Evolutionary conservation across 2,329 filamentous ascomycete species (phyloP).

Genomic region (Aspergillus caelatus): DNA sequence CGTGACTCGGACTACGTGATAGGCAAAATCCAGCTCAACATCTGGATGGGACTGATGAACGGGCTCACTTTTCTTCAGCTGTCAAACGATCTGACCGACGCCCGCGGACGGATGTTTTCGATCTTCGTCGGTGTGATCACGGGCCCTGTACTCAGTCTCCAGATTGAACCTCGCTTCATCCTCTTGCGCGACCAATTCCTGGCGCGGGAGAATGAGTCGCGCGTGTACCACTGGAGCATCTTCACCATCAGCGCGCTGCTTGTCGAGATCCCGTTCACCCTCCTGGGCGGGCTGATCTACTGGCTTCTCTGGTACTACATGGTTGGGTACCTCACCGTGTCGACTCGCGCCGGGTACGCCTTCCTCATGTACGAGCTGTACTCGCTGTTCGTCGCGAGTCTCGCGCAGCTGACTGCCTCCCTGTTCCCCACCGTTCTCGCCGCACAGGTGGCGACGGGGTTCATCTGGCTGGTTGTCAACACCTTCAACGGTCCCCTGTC

Average conservation of each 20-base stretch:
- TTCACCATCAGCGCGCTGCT: slow-evolving; percentile 15
- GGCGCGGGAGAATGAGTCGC: slow-evolving; percentile 15
- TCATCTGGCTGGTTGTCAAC: slow-evolving; percentile 76
- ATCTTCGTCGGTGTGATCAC: slow-evolving; percentile 10
- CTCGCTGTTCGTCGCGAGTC: slow-evolving; percentile 60
- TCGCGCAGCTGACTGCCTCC: slow-evolving; percentile 69
- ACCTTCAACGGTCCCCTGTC: slow-evolving; percentile 85
- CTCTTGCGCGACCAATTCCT: slow-evolving; percentile 13
- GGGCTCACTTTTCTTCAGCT: slow-evolving; percentile 10
- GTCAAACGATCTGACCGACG: neutral
- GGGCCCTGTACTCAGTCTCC: slow-evolving; percentile 7
- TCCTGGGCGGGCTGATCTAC: slow-evolving; percentile 75
- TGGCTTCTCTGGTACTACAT: slow-evolving; percentile 82
- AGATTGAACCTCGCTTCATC: slow-evolving; percentile 21
- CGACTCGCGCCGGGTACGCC: slow-evolving; percentile 73
- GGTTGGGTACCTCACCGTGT: slow-evolving; percentile 66
- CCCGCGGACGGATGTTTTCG: slow-evolving; percentile 9
- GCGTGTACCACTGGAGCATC: slow-evolving; percentile 17
- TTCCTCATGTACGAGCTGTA: slow-evolving; percentile 85
- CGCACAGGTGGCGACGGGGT: slow-evolving; percentile 75
- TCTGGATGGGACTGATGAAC: slow-evolving; percentile 15
- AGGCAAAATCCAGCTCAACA: slow-evolving; percentile 12
- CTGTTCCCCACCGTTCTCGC: slow-evolving; percentile 76
- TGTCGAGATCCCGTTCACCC: slow-evolving; percentile 23
- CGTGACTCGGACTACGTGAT: slow-evolving; percentile 16